Conservation (phyloP, 768 basidiomycete species). For the Fibroporia radiculosa region DNA sequence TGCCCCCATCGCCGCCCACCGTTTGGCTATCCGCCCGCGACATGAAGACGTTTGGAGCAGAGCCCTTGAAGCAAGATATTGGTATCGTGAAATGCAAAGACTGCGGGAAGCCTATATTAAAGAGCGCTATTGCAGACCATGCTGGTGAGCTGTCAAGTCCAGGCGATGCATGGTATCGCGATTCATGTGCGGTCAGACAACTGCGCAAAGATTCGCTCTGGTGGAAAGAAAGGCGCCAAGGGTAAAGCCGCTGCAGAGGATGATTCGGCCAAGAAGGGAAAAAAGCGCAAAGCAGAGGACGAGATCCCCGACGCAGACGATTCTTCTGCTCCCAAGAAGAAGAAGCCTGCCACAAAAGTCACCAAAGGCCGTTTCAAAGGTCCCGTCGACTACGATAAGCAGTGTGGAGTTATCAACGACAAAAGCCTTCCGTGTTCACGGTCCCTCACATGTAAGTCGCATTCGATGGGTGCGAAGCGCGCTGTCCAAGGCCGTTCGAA, state of each 20-base stretch:
- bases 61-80: constrained; percentile 59
- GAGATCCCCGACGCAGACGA: constrained; percentile 60
- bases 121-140: constrained; percentile 71
- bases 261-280: constrained; percentile 41
- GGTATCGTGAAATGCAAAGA: constrained; percentile 67
- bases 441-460: constrained; percentile 95
- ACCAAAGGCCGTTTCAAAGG: constrained; percentile 78
- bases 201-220: constrained; percentile 52
- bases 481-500: constrained; percentile 82
- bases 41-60: constrained; percentile 81
- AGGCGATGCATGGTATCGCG: not conserved
- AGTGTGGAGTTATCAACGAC: constrained; percentile 97
- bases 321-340: constrained; percentile 62
- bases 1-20: constrained; percentile 69
- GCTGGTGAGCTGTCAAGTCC: constrained; percentile 41
- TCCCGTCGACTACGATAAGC: constrained; percentile 84
- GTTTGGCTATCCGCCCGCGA: constrained; percentile 80
- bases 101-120: constrained; percentile 75
- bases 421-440: constrained; percentile 89
- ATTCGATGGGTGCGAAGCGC: constrained; percentile 95
- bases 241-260: constrained; percentile 43
- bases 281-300: constrained; percentile 79
- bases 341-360: constrained; percentile 63
- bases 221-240: constrained; percentile 48
- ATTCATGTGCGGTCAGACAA: constrained; percentile 33